Conservation (phyloP, 2,329 filamentous ascomycete genomes). For the Lasiodiplodia hormozganensis region DNA sequence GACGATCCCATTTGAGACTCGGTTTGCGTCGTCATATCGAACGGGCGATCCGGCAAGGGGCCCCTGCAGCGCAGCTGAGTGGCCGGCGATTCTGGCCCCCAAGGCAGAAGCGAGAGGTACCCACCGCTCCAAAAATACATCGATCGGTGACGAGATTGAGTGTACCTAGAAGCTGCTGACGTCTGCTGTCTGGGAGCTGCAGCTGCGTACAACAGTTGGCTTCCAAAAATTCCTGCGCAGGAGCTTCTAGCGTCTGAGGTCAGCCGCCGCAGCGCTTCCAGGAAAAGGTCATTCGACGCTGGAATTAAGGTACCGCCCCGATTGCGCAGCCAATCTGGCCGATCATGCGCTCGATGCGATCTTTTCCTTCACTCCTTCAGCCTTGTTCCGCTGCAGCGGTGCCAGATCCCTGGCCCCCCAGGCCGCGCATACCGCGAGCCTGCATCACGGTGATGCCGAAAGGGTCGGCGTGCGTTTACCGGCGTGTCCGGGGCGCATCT, state of each 20-base stretch:
- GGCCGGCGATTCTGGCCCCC: constrained; percentile 3
- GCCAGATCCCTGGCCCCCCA: constrained; percentile 5
- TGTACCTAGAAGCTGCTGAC: neutral
- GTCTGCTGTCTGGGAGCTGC: neutral
- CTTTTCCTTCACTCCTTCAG: constrained; percentile 17
- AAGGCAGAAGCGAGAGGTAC: constrained; percentile 23
- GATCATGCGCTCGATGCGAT: constrained; percentile 9
- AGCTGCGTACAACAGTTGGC: constrained; percentile 9
- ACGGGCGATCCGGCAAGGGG: constrained; percentile 7
- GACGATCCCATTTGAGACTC: neutral
- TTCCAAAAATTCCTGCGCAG: constrained; percentile 18
- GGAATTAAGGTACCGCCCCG: constrained; percentile 25
- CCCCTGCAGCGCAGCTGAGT: constrained; percentile 12
- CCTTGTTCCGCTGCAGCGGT: constrained; percentile 23
- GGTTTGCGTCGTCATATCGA: constrained; percentile 17
- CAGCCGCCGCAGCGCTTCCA: constrained; percentile 26
- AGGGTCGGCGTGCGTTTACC: neutral
- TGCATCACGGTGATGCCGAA: neutral
- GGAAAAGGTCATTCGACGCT: constrained; percentile 23
- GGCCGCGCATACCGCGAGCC: neutral
- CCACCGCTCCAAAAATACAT: constrained; percentile 28
- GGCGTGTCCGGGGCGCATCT: constrained; percentile 26
- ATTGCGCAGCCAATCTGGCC: constrained; percentile 19
- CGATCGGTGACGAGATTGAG: constrained; percentile 20
- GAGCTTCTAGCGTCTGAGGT: constrained; percentile 23